These are phyloP conservation scores for Colletotrichum sidae DNA, from an alignment of 2,329 filamentous ascomycete genomes.

Conservation along the genomic window DNA sequence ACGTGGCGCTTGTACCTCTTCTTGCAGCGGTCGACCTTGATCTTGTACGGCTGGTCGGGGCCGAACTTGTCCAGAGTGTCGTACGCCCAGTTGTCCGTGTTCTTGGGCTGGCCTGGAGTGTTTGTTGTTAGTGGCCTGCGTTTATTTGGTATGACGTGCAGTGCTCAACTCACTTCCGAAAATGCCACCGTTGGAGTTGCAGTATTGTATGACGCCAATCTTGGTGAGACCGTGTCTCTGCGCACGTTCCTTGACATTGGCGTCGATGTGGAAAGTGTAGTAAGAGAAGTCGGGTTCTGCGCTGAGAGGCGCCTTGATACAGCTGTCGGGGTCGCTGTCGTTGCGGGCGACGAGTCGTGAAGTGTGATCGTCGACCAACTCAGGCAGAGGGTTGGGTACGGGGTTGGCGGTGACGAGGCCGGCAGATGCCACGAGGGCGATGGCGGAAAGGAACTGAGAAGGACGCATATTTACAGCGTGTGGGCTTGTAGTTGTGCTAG, in stretches of 20 bases:
- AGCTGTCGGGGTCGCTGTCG: neutral
- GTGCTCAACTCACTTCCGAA: no score
- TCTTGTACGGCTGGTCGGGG: constrained; percentile 3
- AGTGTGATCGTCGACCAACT: neutral
- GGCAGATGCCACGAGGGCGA: neutral
- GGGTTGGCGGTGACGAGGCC: constrained; percentile 2
- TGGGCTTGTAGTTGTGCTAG: no score
- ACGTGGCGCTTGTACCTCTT: constrained; percentile 15
- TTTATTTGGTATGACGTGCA: no score
- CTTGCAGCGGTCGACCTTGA: constrained; percentile 21
- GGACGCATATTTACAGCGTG: constrained; percentile 1
- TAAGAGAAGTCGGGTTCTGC: constrained; percentile 3
- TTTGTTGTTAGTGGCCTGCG: neutral
- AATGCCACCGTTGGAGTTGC: neutral
- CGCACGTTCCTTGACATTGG: neutral
- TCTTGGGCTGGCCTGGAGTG: neutral
- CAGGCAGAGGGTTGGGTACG: neutral
- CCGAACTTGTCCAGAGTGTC: constrained; percentile 9
- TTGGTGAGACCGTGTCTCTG: neutral
- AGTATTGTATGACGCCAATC: constrained; percentile 12
- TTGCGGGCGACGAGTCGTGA: neutral
- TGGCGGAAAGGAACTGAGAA: constrained; percentile 13
- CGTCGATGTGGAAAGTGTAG: constrained; percentile 13
- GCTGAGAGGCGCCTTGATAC: constrained; percentile 1
- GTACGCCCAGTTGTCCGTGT: constrained; percentile 14